A percentile compares a stretch with the other conserved stretches of the same genome.
Conservation (phyloP, 1,284 basidiomycete species). For the Tilletia horrida region DNA sequence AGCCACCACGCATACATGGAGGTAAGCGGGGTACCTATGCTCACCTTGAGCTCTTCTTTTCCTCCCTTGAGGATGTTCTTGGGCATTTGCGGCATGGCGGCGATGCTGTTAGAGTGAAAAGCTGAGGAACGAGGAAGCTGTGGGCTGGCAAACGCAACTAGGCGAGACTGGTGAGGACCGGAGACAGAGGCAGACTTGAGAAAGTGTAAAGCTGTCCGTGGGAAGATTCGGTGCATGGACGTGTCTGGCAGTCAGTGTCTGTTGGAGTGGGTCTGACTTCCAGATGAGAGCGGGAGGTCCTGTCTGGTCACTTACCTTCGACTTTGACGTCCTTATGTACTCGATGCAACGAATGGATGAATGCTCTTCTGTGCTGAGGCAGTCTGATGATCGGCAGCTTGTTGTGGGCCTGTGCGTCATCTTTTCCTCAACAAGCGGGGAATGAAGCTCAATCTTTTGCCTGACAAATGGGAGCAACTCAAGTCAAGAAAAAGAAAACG, state of each 20-base stretch:
- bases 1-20: neutral
- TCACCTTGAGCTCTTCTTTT: slow-evolving; percentile 42
- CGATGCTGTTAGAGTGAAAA: neutral
- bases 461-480: neutral
- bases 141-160: neutral
- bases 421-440: neutral
- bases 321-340: no score
- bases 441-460: neutral
- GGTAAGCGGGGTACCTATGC: no score
- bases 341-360: no score
- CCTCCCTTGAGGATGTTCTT: slow-evolving; percentile 49
- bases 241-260: no score
- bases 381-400: no score
- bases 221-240: no score
- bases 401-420: neutral
- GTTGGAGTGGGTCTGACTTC: no score
- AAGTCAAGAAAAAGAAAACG: neutral
- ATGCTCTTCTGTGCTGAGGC: no score
- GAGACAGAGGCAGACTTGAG: neutral
- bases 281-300: no score
- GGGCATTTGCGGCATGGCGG: slow-evolving; percentile 36
- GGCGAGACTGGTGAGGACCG: neutral
- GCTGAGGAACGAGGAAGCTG: neutral
- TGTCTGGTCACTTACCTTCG: no score
- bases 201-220: neutral